A percentile compares a stretch with the other conserved stretches of the same genome.
Conservation (phyloP, 2,329 filamentous ascomycete genomes). For the Exutisphaerella laricina region DNA sequence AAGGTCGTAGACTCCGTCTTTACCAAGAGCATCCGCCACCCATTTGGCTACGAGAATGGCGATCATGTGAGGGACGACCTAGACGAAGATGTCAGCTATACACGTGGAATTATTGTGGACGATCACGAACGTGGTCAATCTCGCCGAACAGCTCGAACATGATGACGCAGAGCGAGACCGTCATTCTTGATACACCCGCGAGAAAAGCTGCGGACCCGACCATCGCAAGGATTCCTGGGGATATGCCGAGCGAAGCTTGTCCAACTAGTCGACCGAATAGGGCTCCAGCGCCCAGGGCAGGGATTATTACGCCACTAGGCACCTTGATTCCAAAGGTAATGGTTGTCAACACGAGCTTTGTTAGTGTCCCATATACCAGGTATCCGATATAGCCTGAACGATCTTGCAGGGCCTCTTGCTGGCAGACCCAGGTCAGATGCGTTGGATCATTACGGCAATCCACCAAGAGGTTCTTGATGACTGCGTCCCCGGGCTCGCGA, state of each 20-base stretch:
- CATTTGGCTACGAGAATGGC: constrained; percentile 57
- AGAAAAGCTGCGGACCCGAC: constrained; percentile 55
- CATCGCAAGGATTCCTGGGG: constrained; percentile 57
- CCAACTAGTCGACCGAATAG: constrained; percentile 54
- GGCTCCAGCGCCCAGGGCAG: constrained; percentile 53
- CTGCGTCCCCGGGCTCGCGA: constrained; percentile 50
- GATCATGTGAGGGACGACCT: constrained; percentile 52
- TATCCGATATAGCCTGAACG: constrained; percentile 47
- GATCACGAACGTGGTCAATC: too few relatives aligned
- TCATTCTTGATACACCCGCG: constrained; percentile 55
- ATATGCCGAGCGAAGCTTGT: constrained; percentile 41
- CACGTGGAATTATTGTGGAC: too few relatives aligned
- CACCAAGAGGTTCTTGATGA: constrained; percentile 53
- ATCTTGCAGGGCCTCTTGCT: constrained; percentile 38
- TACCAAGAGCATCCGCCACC: constrained; percentile 51
- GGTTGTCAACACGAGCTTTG: constrained; percentile 52
- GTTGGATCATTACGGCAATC: constrained; percentile 44
- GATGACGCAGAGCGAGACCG: constrained; percentile 53
- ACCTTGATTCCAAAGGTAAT: constrained; percentile 58
- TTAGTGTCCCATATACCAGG: constrained; percentile 49
- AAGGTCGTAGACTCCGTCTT: constrained; percentile 54
- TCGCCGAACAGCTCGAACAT: constrained; percentile 59
- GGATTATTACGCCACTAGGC: constrained; percentile 57
- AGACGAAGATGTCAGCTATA: too few relatives aligned
- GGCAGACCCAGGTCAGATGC: constrained; percentile 45